phyloP scores from a whole-genome alignment of 75 land plant species.

The Cryptomeria japonica region DNA sequence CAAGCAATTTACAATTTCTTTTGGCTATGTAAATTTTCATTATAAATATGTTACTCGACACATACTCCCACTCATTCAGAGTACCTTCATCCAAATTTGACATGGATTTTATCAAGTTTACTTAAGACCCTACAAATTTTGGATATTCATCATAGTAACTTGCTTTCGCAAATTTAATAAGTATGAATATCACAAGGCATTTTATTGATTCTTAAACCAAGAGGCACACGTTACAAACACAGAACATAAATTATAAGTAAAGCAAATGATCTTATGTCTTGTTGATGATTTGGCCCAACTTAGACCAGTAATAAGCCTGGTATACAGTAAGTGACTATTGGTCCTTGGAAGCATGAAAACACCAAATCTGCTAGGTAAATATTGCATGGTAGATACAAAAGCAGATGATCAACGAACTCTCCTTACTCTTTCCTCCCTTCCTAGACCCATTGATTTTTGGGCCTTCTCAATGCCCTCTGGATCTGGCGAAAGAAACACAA shows the following conservation, averaged over 20 bases:
- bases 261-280: neutral
- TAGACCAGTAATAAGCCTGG: neutral
- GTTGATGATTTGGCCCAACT: neutral
- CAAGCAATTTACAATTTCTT: neutral
- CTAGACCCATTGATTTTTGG: conserved; percentile 83
- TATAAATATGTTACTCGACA: neutral
- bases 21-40: neutral
- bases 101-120: neutral
- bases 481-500: conserved; percentile 47
- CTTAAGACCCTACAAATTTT: neutral
- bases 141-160: neutral
- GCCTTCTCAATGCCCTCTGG: conserved; percentile 89
- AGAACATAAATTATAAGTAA: neutral
- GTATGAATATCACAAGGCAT: conserved; percentile 1
- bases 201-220: conserved; percentile 1
- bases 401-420: conserved; percentile 54
- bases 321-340: too few relatives aligned
- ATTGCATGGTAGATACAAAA: neutral
- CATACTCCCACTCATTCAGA: neutral
- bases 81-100: neutral
- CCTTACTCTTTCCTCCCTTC: conserved; percentile 71
- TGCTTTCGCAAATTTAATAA: neutral
- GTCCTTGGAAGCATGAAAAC: neutral
- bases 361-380: neutral
- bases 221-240: neutral